Evolutionary conservation across 2,329 filamentous ascomycete genomes (phyloP).

Genomic region (Neofusicoccum umdonicola): DNA sequence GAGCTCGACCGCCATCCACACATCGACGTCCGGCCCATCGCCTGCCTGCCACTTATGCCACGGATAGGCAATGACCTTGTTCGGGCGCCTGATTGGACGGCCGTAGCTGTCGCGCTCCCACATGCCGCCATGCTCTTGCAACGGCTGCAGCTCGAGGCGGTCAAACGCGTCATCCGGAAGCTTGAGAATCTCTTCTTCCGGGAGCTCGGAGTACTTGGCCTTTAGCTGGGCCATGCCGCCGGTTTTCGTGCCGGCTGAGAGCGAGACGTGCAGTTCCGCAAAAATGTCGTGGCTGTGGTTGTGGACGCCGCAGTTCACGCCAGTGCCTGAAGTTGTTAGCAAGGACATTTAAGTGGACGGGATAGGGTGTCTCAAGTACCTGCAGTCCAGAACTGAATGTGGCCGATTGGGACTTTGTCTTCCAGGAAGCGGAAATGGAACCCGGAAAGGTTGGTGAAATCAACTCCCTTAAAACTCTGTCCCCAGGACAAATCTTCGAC

Average conservation of each 20-base stretch:
- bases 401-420: background rate
- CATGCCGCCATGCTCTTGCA: slow-evolving; percentile 18
- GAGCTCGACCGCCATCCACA: slow-evolving; percentile 22
- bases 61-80: slow-evolving; percentile 17
- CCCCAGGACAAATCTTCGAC: slow-evolving; percentile 7
- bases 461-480: background rate
- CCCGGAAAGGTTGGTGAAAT: slow-evolving; percentile 11
- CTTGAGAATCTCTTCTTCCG: background rate
- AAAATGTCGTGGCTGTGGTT: slow-evolving; percentile 20
- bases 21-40: slow-evolving; percentile 13
- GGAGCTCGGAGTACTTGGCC: background rate
- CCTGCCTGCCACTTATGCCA: slow-evolving; percentile 23
- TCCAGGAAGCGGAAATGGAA: slow-evolving; percentile 15
- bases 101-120: slow-evolving; percentile 16
- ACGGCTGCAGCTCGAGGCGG: background rate
- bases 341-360: background rate
- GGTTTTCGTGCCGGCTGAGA: slow-evolving; percentile 19
- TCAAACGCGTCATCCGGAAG: background rate
- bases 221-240: slow-evolving; percentile 21
- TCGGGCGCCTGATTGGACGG: background rate
- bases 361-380: background rate
- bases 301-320: slow-evolving; percentile 21
- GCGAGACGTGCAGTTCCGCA: slow-evolving; percentile 19
- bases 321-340: background rate
- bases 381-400: slow-evolving; percentile 23